Conservation (phyloP, 345 rosid species). For the Eucalyptus decipiens region DNA sequence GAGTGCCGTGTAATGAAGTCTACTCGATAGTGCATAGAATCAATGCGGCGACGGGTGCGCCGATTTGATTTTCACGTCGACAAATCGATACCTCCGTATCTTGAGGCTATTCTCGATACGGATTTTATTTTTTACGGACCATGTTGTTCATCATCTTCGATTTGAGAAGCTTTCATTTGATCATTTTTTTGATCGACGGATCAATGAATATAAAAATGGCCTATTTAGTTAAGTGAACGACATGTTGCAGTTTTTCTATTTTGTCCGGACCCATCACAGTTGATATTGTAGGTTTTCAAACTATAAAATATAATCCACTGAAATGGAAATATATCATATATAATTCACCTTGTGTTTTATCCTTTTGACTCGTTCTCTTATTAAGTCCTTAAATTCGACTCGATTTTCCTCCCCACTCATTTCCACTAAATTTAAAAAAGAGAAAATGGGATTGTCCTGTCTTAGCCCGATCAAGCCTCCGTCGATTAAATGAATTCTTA, state of each 20-base stretch:
- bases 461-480: neutral
- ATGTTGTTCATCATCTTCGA: neutral
- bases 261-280: neutral
- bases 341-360: neutral
- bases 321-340: neutral
- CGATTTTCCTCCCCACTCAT: neutral
- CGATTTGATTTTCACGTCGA: neutral
- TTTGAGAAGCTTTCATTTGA: neutral
- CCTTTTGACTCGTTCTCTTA: neutral
- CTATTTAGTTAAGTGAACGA: neutral
- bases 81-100: fast-evolving
- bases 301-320: neutral
- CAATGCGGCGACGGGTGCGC: fast-evolving
- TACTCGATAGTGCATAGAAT: neutral
- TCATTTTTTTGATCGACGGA: neutral
- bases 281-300: neutral
- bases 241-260: neutral
- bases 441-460: neutral
- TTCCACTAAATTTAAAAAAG: neutral
- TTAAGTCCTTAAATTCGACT: neutral
- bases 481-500: neutral
- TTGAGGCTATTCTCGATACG: neutral
- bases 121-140: neutral
- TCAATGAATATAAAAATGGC: neutral
- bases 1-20: neutral